Evolutionary conservation across 805 yeast genomes (phyloP).

Genomic region (Yueomyces sinensis): DNA sequence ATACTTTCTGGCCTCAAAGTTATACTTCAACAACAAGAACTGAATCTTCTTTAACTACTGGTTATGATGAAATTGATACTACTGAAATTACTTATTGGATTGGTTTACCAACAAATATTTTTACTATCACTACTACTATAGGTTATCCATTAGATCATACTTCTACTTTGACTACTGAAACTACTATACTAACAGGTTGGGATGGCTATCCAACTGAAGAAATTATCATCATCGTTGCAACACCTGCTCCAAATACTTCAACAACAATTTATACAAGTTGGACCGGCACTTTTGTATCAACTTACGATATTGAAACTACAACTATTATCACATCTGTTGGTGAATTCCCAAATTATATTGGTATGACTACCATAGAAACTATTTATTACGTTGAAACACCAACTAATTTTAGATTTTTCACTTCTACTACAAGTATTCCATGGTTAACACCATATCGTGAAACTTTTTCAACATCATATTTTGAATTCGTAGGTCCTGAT

Average conservation of each 20-base stretch:
- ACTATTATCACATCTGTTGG: not conserved
- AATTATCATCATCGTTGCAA: not conserved
- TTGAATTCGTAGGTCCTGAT: not conserved
- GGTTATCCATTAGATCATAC: not conserved
- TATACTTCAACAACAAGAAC: not conserved
- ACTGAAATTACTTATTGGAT: not conserved
- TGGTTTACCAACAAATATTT: not conserved
- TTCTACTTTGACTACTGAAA: not conserved
- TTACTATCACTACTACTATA: not conserved
- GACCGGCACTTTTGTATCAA: not conserved
- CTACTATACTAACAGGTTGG: not conserved
- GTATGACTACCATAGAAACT: not conserved
- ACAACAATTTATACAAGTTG: not conserved
- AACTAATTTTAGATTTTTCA: not conserved
- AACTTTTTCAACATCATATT: not conserved
- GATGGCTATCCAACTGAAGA: not conserved
- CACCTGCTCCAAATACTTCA: not conserved
- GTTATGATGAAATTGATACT: not conserved
- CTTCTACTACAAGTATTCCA: not conserved
- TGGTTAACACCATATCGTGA: not conserved
- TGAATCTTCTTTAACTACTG: not conserved
- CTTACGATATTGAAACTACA: not conserved
- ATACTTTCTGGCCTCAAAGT: not conserved
- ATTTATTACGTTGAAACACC: not conserved
- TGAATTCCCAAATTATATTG: not conserved